Conservation (phyloP, 345 rosid species). For the Salix arbutifolia region DNA sequence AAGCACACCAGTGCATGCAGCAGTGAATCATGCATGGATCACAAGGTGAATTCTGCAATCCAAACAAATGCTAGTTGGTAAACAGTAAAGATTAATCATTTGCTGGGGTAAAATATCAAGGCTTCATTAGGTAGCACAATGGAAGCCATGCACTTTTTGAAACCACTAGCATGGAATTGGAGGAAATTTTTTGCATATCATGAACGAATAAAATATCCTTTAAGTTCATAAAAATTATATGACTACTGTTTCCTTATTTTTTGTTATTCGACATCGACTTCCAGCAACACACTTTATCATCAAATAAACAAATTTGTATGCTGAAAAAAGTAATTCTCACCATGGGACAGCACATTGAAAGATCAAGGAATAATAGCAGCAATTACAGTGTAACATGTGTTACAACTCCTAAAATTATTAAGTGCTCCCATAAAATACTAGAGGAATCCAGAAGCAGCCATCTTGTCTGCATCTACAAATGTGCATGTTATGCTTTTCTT, state of each 20-base stretch:
- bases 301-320: not conserved
- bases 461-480: not conserved
- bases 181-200: not conserved
- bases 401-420: not conserved
- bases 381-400: not conserved
- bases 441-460: not conserved
- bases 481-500: not conserved
- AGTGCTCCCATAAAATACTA: not conserved
- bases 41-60: slow-evolving; percentile 78
- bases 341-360: not conserved
- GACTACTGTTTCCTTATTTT: not conserved
- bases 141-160: not conserved
- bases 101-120: not conserved
- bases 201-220: not conserved
- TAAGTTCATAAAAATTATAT: not conserved
- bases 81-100: not conserved
- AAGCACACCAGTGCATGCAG: slow-evolving; percentile 24
- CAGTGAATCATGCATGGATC: slow-evolving; percentile 23
- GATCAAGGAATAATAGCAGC: not conserved
- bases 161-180: not conserved
- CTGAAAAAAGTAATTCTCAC: not conserved
- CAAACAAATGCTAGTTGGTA: slow-evolving; percentile 9
- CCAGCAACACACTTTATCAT: not conserved
- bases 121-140: not conserved
- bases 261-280: not conserved